Percentiles rank a stretch among this genome's conserved stretches.
These are phyloP conservation scores for Euphorbia peplus DNA, from an alignment of 345 rosid species.

Conservation along the genomic window DNA sequence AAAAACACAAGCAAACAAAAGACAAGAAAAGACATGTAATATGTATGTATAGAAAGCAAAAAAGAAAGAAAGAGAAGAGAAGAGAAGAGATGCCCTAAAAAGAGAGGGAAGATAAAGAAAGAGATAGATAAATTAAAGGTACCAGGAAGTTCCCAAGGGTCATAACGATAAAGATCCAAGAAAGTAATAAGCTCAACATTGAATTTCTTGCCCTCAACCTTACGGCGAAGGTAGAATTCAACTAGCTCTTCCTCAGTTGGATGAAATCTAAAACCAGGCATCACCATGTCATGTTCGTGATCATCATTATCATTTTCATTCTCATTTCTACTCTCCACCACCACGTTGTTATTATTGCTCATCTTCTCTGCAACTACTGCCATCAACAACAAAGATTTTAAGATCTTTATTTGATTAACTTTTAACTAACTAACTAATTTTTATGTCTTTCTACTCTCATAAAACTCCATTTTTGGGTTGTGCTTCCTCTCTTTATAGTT, in stretches of 20 bases:
- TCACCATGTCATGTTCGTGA: constrained; percentile 91
- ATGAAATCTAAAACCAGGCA: constrained; percentile 99
- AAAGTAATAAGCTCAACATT: constrained; percentile 97
- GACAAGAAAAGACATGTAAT: background rate
- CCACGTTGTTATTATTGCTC: constrained; percentile 29
- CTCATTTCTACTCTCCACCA: too few species aligned
- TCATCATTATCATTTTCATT: constrained; percentile 43
- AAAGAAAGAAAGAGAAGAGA: background rate
- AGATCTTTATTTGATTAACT: too few species aligned
- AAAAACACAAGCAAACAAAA: background rate
- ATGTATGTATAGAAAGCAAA: too few species aligned
- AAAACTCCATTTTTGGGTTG: constrained; percentile 8
- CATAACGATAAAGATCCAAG: constrained; percentile 97
- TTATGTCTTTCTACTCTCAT: too few species aligned
- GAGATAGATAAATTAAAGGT: background rate
- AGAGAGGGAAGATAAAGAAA: background rate
- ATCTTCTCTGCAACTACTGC: constrained; percentile 66
- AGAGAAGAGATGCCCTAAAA: background rate
- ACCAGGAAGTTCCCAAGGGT: constrained; percentile 99
- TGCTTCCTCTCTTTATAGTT: constrained; percentile 26
- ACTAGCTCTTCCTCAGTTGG: constrained; percentile 99
- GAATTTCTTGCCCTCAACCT: constrained; percentile 99
- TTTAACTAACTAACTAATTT: too few species aligned
- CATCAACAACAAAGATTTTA: constrained; percentile 35
- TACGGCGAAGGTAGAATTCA: constrained; percentile 99